Evolutionary conservation across 441 rosid species (phyloP).

Genomic region (Erodium chrysanthum): DNA sequence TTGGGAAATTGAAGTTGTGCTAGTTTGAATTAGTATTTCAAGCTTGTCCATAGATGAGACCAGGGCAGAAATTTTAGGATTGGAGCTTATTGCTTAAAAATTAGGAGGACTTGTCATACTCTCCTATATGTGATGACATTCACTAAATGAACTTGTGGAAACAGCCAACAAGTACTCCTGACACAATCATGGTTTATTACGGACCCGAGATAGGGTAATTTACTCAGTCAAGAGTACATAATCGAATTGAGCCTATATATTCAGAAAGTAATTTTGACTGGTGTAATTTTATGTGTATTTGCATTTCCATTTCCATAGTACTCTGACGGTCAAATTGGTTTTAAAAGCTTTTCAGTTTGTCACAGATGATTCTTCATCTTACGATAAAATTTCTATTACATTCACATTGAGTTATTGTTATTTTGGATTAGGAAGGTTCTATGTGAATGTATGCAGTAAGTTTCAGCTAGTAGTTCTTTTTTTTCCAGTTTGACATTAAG

Average conservation of each 20-base stretch:
- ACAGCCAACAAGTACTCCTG: background rate
- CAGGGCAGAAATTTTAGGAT: too few species aligned
- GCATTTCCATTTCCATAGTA: background rate
- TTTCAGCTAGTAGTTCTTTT: background rate
- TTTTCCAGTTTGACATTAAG: background rate
- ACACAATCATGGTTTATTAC: background rate
- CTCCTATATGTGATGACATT: background rate
- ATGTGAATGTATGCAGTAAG: background rate
- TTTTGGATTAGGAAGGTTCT: background rate
- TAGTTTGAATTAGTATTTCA: too few species aligned
- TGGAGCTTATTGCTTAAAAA: too few species aligned
- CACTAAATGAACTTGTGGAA: too few species aligned
- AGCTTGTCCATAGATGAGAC: too few species aligned
- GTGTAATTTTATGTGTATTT: background rate
- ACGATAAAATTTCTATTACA: background rate
- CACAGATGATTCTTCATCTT: too few species aligned
- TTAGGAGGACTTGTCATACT: background rate
- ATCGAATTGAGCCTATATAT: too few species aligned
- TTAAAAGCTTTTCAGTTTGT: background rate
- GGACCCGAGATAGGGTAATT: background rate
- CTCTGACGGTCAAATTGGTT: background rate
- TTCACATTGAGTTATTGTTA: background rate
- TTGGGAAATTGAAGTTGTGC: background rate
- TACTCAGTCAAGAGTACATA: too few species aligned
- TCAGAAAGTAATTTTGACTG: background rate